Evolutionary conservation across 768 basidiomycete species (phyloP), one percentile per base, ranked within the genome.

Genomic region (Trametes villosa): DNA sequence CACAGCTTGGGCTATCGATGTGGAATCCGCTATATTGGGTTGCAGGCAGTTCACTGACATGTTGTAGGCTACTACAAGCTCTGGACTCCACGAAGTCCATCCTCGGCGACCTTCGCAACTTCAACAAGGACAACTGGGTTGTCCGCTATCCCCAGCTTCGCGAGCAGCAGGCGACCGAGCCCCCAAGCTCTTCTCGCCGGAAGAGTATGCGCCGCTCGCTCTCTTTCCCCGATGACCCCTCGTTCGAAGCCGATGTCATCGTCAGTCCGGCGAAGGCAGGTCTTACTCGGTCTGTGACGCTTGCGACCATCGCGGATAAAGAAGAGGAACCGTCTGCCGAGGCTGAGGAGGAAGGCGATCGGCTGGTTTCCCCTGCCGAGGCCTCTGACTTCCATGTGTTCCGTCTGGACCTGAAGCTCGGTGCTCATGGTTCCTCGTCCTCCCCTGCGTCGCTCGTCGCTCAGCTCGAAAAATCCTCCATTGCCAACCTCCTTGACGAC

Each of bases 361-460:
- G 64, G 60, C 73, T 79, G 15, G 70, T 81, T 42, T 77, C 81
- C 22, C 71, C 76, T 2, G 72, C 76, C 27, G 80, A 74, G 27
- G 66, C 69, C 1, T 79, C 83, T 41, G 90, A 92, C 63, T 95
- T 98, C 74, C 86, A 89, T 62, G 88, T 98, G 53, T 86, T 98
- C 62, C 90, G 91, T 13, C 84, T 98, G 45, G 95, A 98, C 76
- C 87, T 98, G 68, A 93, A 93, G 71, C 87, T 98, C 47, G 95
- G 95, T 22, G 80, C 88, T 31, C 86, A 83, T 55, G 84, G 83
- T 38, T 83, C 89, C 8, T 78, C 81, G 0, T 82, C 85, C 34
- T 80, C 84, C 29, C 81, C 88, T 17, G 83, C 85, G 24, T 76
- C 87, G 1, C 86, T 99, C 38, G 94, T 98, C 62, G 86, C 91